Evolutionary conservation across 345 rosid genomes (phyloP), one percentile per base, ranked within the genome.

Genomic region (Combretum micranthum): DNA sequence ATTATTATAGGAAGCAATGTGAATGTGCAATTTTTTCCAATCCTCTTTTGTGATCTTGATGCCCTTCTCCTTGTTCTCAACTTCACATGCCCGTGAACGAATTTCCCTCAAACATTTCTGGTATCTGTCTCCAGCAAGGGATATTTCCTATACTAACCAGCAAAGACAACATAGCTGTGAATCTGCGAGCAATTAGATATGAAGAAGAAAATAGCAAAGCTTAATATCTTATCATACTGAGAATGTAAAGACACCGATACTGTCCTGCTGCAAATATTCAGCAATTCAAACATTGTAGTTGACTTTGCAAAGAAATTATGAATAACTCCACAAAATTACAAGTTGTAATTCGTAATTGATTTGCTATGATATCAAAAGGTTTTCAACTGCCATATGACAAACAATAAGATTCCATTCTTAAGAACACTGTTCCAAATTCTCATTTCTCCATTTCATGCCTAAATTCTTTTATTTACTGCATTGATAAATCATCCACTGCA

Each of bases 21-120:
- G 97, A 0, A 93, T 55, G 62, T 87, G 77, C 77, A 93, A 22
- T 50, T 79, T 85, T 66, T 85, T 87, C 99, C 96, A 93, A 55
- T 89, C 97, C 61, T 81, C 75, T 80, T 87, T 87, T 47, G 62
- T 73, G 20, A 90, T 85, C 78, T 79, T 85, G 64, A 93, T 59
- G 4, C 96, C 88, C 59, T 74, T 89, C 64, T 83, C 90, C 77
- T 79, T 69, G 67, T 89, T 94, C 74, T 87, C 86, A 65, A 87
- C 81, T 60, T 85, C 96, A 63, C 75, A 61, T 62, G 82, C 97
- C 25, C 92, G 81, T 42, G 82, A 68, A 42, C 99, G 88, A 25
- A 93, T 80, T 62, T 93, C 99, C 68, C 91, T 76, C 55, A 93
- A 71, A 69, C 97, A 93, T 56, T 66, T 93, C 52, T 93, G 99